Conservation (phyloP, 805 yeast genomes). For the Ogataea nonfermentans region DNA sequence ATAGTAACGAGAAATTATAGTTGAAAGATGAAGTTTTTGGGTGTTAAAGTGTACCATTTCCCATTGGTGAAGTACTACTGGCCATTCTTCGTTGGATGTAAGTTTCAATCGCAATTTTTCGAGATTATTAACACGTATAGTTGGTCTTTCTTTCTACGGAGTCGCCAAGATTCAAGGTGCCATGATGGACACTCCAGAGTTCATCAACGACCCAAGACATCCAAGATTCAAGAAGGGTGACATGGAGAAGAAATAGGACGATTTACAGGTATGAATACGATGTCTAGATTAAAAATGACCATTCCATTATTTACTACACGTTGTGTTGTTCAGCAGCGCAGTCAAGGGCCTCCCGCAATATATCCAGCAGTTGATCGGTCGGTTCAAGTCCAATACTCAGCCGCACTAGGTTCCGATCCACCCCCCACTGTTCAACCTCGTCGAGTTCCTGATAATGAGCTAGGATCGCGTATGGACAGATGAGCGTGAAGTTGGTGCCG, state of each 20-base stretch:
- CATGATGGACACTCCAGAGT: constrained; percentile 72
- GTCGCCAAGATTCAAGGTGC: constrained; percentile 68
- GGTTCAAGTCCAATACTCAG: constrained; percentile 86
- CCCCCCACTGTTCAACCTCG: constrained; percentile 78
- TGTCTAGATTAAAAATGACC: constrained; percentile 6
- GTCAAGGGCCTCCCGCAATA: constrained; percentile 53
- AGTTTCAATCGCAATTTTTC: constrained; percentile 31
- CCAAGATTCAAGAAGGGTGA: constrained; percentile 66
- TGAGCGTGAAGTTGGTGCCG: constrained; percentile 86
- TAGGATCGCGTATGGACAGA: constrained; percentile 84
- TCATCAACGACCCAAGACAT: constrained; percentile 93
- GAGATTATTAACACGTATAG: constrained; percentile 21
- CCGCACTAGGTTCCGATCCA: constrained; percentile 73
- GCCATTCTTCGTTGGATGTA: constrained; percentile 88
- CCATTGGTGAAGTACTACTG: constrained; percentile 65
- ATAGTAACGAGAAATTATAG: constrained; percentile 2
- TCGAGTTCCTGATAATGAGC: constrained; percentile 84
- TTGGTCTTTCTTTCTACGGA: constrained; percentile 63
- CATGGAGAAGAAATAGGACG: constrained; percentile 31
- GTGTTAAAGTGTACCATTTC: constrained; percentile 36
- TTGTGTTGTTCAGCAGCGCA: constrained; percentile 39
- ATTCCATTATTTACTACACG: constrained; percentile 6
- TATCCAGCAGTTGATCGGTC: constrained; percentile 49
- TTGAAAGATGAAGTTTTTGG: constrained; percentile 32
- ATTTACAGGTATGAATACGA: constrained; percentile 13